Base-by-base conservation (phyloP, 805 yeast genomes). In the Wickerhamiella kurtzmanii region DNA sequence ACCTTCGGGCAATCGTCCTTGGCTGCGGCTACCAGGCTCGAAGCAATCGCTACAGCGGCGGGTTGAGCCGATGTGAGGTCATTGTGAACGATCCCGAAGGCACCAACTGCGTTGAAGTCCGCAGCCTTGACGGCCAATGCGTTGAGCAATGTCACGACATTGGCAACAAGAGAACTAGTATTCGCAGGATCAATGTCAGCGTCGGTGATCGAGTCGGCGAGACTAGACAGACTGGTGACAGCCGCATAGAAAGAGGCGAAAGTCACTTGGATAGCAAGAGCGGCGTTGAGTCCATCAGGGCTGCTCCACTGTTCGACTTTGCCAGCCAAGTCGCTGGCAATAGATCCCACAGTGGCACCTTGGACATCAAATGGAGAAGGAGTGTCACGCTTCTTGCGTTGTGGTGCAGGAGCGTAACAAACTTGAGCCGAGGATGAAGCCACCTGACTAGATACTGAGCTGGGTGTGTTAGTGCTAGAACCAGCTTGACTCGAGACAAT, bases 231-330 rank as follows among this genome's bases (percentile, higher is more conserved):
- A 17, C 44, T 28, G 15, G 3, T 44, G 15, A 50, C 50, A 15
- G 53, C 48, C 15, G 41, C 3, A 18, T 51, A 44, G 20, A 53
- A 45, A 13, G 50, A 40, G 19, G 43, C 47, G 41, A 45, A 47
- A n/a, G 39, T 36, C 22, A 37, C 25, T 50, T 58, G 61, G 49
- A 58, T 56, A 20, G 44, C 45, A n/a, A 58, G 56, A 22, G 61
- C 61, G 22, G 53, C 58, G 15, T 9, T 13, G 16, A 58, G 48
- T 17, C 62, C 62, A 32, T 28, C 38, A 22, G 46, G 46, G 13
- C 50, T 41, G 45, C 40, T 22, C 53, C 52, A 53, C 35, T 38
- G 48, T 28, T 22, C 19, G 44, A 53, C 54, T 25, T 37, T 46
- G 35, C 46, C 25, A 2, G 45, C 39, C 9, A 51, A 50, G 32